Evolutionary conservation across 352 stramenopile species (phyloP), one percentile per base, ranked within the genome.

Genomic region (Pythium brachiatum): DNA sequence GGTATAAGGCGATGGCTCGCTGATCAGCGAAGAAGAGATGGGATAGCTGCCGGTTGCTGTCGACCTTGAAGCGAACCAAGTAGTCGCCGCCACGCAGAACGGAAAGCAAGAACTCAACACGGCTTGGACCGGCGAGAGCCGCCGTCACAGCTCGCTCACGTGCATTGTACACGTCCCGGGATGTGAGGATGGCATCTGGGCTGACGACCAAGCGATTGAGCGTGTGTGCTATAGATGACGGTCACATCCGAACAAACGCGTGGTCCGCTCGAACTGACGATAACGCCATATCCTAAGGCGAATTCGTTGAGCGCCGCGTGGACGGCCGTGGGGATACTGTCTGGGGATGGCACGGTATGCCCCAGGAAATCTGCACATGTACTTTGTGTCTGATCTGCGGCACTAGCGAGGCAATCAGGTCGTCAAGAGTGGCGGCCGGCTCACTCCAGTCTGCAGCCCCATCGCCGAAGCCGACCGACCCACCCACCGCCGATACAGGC

Each of bases 21-120:
- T 64, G 53, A 13, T 55, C 23, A 1, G 44, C 60, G 25, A 69
- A 60, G 57, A 66, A 21, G 13, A 57, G 50, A 23, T 57, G 50
- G 11, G 50, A 20, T 21, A 53, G 46, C 9, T 48, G 11, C 7
- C 32, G 32, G 32, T 13, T 13, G 13, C 32, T 7, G 32, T 38
- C 32, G 32, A 38, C 32, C 13, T 38, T 7, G 32, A 38, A 38
- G 13, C 32, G 32, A 7, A 38, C 32, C 7, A 38, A 38, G 32
- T 38, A 38, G 32, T 38, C 13, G 7, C 32, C 32, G 13, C 32
- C 32, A 12, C 32, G 32, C 32, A 38, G 32, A 7, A 38, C 32
- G 32, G 32, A 38, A 7, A 47, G 39, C 39, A 47, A n/a, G 39
- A 23, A 47, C 39, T 47, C 39, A n/a, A 23, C 20, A 8, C n/a